Conservation (phyloP, 2,329 filamentous ascomycete species). For the Aspergillus texensis region DNA sequence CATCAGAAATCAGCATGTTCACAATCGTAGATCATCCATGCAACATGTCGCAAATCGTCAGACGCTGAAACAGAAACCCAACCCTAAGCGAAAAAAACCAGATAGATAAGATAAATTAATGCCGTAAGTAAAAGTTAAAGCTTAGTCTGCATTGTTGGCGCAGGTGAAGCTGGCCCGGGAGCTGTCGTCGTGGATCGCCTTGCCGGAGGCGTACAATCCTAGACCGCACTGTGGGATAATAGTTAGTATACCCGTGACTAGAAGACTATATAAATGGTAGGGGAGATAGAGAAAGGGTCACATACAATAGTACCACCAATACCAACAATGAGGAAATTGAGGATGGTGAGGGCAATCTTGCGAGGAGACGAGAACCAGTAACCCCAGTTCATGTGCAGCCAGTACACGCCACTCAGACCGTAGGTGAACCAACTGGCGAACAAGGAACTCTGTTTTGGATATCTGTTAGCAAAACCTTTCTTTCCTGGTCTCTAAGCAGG, state of each 20-base stretch:
- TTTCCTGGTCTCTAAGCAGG: too few relatives aligned
- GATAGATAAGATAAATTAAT: background rate
- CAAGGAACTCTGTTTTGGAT: conserved; percentile 47
- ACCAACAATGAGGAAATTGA: conserved; percentile 48
- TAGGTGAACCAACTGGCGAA: conserved; percentile 69
- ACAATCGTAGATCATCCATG: background rate
- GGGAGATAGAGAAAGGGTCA: background rate
- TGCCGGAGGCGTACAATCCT: conserved; percentile 42
- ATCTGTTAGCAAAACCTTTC: conserved; percentile 21
- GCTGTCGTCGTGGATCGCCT: conserved; percentile 36
- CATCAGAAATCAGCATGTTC: background rate
- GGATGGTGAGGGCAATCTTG: conserved; percentile 49
- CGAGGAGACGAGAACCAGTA: conserved; percentile 43
- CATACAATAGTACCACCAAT: conserved; percentile 34
- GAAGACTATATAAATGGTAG: too few relatives aligned
- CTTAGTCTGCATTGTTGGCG: conserved; percentile 31
- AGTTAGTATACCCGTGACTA: background rate
- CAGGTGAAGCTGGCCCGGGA: conserved; percentile 44
- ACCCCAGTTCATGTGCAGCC: conserved; percentile 52
- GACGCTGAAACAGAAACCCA: conserved; percentile 1
- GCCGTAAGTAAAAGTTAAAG: background rate
- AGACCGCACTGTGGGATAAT: conserved; percentile 31
- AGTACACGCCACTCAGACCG: conserved; percentile 49
- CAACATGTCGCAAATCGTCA: background rate
- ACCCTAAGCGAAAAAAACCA: background rate